Conservation (phyloP, 768 basidiomycete genomes). For the Mycena latifolia region DNA sequence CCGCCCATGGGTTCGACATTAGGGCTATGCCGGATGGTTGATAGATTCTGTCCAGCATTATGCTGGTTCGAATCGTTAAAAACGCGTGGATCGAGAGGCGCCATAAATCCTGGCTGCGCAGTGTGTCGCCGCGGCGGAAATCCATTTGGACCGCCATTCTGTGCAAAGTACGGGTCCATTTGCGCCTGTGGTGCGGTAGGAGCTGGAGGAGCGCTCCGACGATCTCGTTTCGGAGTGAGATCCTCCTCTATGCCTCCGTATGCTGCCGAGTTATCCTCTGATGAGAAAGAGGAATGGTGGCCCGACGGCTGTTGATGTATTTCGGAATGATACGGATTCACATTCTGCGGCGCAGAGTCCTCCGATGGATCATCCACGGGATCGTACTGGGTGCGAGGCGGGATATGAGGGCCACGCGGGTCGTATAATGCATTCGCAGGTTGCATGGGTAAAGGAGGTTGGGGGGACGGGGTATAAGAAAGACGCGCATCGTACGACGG, state of each 20-base stretch:
- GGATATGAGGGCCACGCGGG: neutral
- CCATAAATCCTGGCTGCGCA: neutral
- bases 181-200: neutral
- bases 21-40: conserved; percentile 10
- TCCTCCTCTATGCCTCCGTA: conserved; percentile 35
- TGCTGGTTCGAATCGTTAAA: neutral
- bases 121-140: conserved; percentile 13
- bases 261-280: conserved; percentile 23
- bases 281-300: conserved; percentile 6
- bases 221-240: conserved; percentile 5
- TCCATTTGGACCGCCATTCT: neutral
- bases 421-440: neutral
- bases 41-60: conserved; percentile 13
- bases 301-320: neutral
- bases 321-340: conserved; percentile 6
- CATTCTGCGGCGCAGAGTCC: neutral
- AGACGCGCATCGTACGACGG: neutral
- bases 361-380: conserved; percentile 6
- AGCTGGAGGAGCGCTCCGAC: conserved; percentile 19
- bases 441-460: neutral
- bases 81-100: conserved; percentile 13
- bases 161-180: conserved; percentile 8
- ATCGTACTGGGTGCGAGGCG: conserved; percentile 28
- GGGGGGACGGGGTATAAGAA: neutral
- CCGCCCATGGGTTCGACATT: conserved; percentile 7